Evolutionary conservation across 2,329 filamentous ascomycete genomes (phyloP).

Genomic region (Fusarium palustre): DNA sequence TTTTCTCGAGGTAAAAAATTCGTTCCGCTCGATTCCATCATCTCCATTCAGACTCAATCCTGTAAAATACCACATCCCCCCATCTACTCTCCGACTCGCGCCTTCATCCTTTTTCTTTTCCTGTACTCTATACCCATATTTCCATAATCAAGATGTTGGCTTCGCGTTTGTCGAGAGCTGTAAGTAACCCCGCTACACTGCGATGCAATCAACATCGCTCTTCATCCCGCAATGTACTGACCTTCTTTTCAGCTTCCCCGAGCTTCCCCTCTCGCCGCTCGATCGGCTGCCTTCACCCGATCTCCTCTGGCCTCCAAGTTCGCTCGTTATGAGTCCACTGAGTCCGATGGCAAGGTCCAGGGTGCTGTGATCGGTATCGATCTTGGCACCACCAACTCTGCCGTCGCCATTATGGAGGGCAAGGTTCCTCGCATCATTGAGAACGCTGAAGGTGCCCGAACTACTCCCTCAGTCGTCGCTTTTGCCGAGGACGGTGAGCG

Average conservation of each 20-base stretch:
- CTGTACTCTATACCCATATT: conserved; percentile 52
- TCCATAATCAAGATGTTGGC: conserved; percentile 72
- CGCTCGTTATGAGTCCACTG: conserved; percentile 80
- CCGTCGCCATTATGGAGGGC: conserved; percentile 97
- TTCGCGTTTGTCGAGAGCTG: conserved; percentile 78
- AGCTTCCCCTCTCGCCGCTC: conserved; percentile 75
- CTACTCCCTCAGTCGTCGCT: conserved; percentile 83
- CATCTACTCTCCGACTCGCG: conserved; percentile 50
- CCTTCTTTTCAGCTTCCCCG: conserved; percentile 74
- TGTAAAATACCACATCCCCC: conserved; percentile 49
- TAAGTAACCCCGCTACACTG: conserved; percentile 62
- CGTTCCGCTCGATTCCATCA: conserved; percentile 48
- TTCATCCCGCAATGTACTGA: conserved; percentile 28
- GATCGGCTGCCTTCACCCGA: conserved; percentile 74
- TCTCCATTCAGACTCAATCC: conserved; percentile 41
- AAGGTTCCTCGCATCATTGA: conserved; percentile 96
- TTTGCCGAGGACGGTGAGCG: conserved; percentile 97
- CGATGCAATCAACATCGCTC: neutral
- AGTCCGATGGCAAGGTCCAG: conserved; percentile 77
- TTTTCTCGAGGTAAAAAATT: conserved; percentile 55
- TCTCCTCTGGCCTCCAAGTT: conserved; percentile 79
- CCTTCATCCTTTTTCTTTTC: conserved; percentile 50
- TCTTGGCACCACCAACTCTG: conserved; percentile 97
- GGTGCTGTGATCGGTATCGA: conserved; percentile 98
- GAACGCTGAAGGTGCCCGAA: conserved; percentile 81